Evolutionary conservation across 345 rosid species (phyloP), one percentile per base, ranked within the genome.

Genomic region (Brassica rapa): DNA sequence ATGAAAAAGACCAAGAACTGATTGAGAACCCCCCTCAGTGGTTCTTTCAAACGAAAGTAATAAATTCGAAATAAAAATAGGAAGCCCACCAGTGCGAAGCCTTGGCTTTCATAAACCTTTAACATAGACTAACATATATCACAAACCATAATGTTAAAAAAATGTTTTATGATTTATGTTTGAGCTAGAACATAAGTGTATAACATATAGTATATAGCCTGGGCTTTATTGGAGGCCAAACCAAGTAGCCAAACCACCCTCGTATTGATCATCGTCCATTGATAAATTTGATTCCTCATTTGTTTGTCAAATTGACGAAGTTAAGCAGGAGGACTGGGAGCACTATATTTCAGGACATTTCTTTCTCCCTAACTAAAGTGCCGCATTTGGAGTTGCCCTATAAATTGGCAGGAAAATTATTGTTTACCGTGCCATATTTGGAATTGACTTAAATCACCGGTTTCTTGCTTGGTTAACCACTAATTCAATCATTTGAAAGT

Each of bases 401-500:
- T 66, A n/a, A 55, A 66, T 25, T n/a, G 29, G 14, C 25, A 6
- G 21, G 39, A 35, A 33, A 12, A 62, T 30, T 7, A 30, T 19
- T 46, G 5, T 62, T 19, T 1, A 32, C 61, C 62, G 6, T 21
- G 39, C 12, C 39, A 33, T 6, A 53, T 24, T 53, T 65, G 15
- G 12, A 25, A 75, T 65, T 66, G 24, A 57, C 9, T 68, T 46
- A 41, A 49, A 62, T 72, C 53, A 76, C 30, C 21, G 39, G 55
- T 76, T 60, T 19, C 1, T 19, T 67, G 37, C 23, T 76, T 67
- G 32, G 61, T 29, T 53, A 69, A 61, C 74, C 74, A 51, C 37
- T 37, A 53, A 51, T 35, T 75, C 64, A 62, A 77, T 51, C 65
- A 70, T 62, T 23, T 55, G 64, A 35, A 77, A 49, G 75, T 62